A percentile compares a stretch with the other conserved stretches of the same genome.
Evolutionary conservation across 371 early-diverging fungal genomes (phyloP).

Genomic region (Zopfochytrium polystomum): DNA sequence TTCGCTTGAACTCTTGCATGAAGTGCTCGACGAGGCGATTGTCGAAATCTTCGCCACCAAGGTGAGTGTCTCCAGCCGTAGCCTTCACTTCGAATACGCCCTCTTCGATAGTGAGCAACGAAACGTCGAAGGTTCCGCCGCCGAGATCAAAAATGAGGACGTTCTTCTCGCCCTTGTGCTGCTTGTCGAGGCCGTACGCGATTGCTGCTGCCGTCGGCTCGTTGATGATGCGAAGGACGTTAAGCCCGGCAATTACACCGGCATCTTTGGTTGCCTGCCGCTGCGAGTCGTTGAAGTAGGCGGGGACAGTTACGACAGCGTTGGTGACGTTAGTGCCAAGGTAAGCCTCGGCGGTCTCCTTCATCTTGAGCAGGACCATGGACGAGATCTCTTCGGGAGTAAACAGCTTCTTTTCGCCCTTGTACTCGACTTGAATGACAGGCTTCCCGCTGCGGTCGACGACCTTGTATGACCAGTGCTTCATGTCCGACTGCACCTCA

Average conservation of each 20-base stretch:
- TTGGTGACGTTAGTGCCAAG: slow-evolving; percentile 86
- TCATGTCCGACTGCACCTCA: slow-evolving; percentile 90
- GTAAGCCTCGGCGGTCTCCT: slow-evolving; percentile 95
- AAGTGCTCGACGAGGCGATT: slow-evolving; percentile 54
- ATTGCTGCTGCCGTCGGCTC: slow-evolving; percentile 98
- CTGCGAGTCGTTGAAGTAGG: slow-evolving; percentile 96
- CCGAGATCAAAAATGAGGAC: slow-evolving; percentile 89
- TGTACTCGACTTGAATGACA: slow-evolving; percentile 77
- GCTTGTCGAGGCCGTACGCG: slow-evolving; percentile 90
- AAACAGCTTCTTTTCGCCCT: slow-evolving; percentile 86
- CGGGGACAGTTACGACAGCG: slow-evolving; percentile 64
- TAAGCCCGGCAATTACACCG: slow-evolving; percentile 90
- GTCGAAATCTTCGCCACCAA: slow-evolving; percentile 95
- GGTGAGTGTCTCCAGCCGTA: slow-evolving; percentile 89
- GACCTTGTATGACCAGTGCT: slow-evolving; percentile 90
- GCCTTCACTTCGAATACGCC: slow-evolving; percentile 85
- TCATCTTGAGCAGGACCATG: slow-evolving; percentile 96
- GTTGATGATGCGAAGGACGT: slow-evolving; percentile 95
- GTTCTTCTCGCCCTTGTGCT: not conserved
- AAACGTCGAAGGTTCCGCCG: slow-evolving; percentile 94
- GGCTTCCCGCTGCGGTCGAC: slow-evolving; percentile 81
- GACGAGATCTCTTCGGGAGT: slow-evolving; percentile 96
- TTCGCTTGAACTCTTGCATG: not conserved
- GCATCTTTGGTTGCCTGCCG: slow-evolving; percentile 98
- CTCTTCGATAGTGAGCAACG: slow-evolving; percentile 82